Conservation (phyloP, 352 stramenopile species). For the Thraustochytrium striatum region DNA sequence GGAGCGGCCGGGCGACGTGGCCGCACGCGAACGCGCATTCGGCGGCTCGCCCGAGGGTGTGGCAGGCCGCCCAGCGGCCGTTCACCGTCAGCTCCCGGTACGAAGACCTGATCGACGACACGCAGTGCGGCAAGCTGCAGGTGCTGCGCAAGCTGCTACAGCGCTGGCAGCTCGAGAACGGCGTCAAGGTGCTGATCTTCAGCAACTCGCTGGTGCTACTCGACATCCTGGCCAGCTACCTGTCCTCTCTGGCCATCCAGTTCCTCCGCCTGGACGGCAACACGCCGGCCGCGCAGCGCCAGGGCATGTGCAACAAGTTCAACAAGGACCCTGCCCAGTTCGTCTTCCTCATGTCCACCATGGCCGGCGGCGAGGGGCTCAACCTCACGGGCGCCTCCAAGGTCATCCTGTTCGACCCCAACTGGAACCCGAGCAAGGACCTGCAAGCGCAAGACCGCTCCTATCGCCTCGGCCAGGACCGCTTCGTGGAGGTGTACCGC, state of each 20-base stretch:
- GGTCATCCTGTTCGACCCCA: constrained; percentile 60
- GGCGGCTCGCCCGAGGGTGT: neutral
- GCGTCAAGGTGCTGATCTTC: constrained; percentile 64
- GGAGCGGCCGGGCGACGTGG: neutral
- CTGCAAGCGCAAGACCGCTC: constrained; percentile 65
- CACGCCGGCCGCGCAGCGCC: constrained; percentile 53
- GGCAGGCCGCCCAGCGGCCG: neutral
- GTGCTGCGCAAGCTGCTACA: constrained; percentile 42
- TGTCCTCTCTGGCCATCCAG: constrained; percentile 51
- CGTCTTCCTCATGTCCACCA: constrained; percentile 66
- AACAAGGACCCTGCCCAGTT: constrained; percentile 60
- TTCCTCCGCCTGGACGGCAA: constrained; percentile 56
- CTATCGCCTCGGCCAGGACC: constrained; percentile 68
- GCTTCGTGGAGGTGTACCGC: constrained; percentile 63
- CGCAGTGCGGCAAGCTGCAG: constrained; percentile 39
- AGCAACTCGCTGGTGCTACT: constrained; percentile 63
- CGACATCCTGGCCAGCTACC: constrained; percentile 65
- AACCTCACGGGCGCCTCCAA: constrained; percentile 62
- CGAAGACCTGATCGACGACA: constrained; percentile 30
- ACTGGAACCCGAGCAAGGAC: constrained; percentile 68
- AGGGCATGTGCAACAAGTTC: constrained; percentile 62
- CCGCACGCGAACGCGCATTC: neutral
- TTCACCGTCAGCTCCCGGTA: constrained; percentile 3
- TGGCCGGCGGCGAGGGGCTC: constrained; percentile 64
- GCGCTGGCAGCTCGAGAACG: constrained; percentile 53